Evolutionary conservation across 1,284 basidiomycete species (phyloP), one percentile per base, ranked within the genome.

Genomic region (Fomitiporia mediterranea): DNA sequence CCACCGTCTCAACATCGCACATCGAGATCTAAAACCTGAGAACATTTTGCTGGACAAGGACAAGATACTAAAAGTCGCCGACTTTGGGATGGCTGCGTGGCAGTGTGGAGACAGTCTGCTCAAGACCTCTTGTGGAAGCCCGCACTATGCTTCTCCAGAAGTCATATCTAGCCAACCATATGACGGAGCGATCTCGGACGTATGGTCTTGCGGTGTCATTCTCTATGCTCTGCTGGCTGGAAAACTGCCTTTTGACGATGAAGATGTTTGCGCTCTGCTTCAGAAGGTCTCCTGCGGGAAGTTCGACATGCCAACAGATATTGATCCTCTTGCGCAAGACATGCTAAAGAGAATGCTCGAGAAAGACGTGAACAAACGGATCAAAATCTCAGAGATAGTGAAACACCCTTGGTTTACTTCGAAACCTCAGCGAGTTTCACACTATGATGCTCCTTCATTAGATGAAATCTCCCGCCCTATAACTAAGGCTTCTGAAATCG

Each of bases 41-140:
- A 99, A 99, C 69, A 75, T 98, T 46, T 78, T 98, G 48, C 82
- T 97, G 53, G 93, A 96, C 72, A 76, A 81, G 51, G 74, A 90
- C 64, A 82, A 82, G 66, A 96, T 94, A 67, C 87, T 98, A 80
- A 99, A 98, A 72, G 88, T 99, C 28, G 95, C 94, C 2, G 97
- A 99, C 74, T 99, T 99, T 71, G 96, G 97, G 17, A 96, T 99
- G 92, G 97, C 97, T 1, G 89, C 90, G n/a, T 94, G 93, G 84
- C 89, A 91, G 64, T 80, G 82, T 21, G 78, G 76, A 38, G 69
- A 68, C 11, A 78, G 79, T 21, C 70, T 97, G 71, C 80, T 98
- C 53, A 84, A 87, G 68, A 99, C 96, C 1, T 89, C 89, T 38
- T 99, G 97, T 65, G 97, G 97, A 30, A 92, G 89, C 63, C 96